Percentiles rank a stretch among this genome's conserved stretches.
These are phyloP conservation scores for Ceriops decandra DNA, from an alignment of 345 rosid genomes.

Conservation along the genomic window DNA sequence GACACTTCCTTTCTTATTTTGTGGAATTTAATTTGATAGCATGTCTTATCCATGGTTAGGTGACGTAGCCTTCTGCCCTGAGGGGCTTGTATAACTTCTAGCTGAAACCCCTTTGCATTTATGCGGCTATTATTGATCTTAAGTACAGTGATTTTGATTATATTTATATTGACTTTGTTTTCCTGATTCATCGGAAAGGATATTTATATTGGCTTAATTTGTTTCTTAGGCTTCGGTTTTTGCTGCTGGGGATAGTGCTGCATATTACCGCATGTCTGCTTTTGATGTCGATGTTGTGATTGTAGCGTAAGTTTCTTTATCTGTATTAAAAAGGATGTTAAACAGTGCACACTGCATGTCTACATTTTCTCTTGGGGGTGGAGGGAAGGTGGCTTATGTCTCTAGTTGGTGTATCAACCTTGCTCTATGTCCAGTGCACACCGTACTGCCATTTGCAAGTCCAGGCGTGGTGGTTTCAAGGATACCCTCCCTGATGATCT, in stretches of 20 bases:
- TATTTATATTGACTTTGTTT: not conserved
- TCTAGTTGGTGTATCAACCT: not conserved
- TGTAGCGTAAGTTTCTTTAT: conserved; percentile 60
- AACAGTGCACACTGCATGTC: no score
- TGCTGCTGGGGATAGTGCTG: conserved; percentile 55
- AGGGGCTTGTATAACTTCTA: no score
- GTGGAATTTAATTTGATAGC: no score
- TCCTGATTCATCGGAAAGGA: no score
- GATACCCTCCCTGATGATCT: conserved; percentile 84
- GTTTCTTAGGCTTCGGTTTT: conserved; percentile 52
- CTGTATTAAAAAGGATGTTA: not conserved
- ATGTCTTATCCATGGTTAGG: no score
- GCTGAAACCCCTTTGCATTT: no score
- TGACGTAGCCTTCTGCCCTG: not conserved
- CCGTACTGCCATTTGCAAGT: conserved; percentile 86
- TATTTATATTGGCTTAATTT: not conserved
- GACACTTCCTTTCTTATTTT: no score
- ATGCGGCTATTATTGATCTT: no score
- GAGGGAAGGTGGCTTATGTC: no score
- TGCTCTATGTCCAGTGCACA: conserved; percentile 50
- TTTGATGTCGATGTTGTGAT: conserved; percentile 79
- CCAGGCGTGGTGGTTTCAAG: conserved; percentile 91
- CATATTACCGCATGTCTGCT: conserved; percentile 59
- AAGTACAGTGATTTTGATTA: not conserved
- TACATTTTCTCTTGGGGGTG: no score